These are phyloP conservation scores for Bonia amplexicaulis DNA, from an alignment of 176 grass and related monocot genomes.

Conservation along the genomic window DNA sequence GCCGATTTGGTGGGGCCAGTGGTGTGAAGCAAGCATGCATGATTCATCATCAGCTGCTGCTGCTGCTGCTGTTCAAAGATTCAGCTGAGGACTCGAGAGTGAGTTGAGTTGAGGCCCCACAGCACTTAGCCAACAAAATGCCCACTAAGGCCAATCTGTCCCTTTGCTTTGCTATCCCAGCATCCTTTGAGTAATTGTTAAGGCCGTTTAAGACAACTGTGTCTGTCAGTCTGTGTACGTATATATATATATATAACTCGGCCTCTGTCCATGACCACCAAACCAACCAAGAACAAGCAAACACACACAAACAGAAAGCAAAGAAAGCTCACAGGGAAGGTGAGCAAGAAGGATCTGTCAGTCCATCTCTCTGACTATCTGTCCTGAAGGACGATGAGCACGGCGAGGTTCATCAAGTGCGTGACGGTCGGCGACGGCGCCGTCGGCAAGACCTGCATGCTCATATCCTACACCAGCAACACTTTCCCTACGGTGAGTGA, in stretches of 20 bases:
- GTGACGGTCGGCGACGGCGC: slow-evolving; percentile 84
- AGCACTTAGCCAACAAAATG: slow-evolving; percentile 33
- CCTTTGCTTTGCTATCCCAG: neutral
- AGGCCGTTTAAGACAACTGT: slow-evolving; percentile 19
- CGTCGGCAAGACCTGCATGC: slow-evolving; percentile 89
- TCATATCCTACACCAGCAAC: slow-evolving; percentile 96
- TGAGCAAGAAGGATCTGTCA: neutral
- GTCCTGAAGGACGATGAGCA: slow-evolving; percentile 24
- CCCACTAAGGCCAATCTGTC: slow-evolving; percentile 34
- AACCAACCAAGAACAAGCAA: neutral
- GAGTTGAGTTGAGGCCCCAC: neutral
- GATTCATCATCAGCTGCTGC: neutral
- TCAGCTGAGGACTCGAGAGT: neutral
- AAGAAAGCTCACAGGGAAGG: neutral
- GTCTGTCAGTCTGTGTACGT: neutral
- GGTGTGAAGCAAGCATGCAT: slow-evolving; percentile 17
- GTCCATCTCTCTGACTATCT: neutral
- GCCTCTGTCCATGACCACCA: slow-evolving; percentile 1
- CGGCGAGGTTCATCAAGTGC: slow-evolving; percentile 83
- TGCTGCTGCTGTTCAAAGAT: neutral
- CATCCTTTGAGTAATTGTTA: slow-evolving; percentile 39
- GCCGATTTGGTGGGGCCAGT: slow-evolving; percentile 9
- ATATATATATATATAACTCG: neutral
- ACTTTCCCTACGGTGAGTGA: slow-evolving; percentile 63
- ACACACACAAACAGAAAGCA: neutral